Evolutionary conservation across 1,139 yeast species (phyloP), one percentile per base, ranked within the genome.

Genomic region (Saccharomyces hybrid): DNA sequence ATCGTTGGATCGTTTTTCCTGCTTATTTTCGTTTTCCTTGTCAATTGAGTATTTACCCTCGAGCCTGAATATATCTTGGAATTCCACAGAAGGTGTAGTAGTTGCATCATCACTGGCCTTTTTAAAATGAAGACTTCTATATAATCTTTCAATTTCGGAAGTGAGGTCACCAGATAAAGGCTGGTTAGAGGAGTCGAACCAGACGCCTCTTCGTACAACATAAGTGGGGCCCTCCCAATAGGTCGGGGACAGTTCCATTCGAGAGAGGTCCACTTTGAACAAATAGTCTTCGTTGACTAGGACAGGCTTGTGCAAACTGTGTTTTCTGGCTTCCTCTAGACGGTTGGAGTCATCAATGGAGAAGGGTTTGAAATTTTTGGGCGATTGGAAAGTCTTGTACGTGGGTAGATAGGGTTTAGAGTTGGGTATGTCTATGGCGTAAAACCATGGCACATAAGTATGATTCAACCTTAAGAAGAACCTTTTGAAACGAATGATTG

Each of bases 221-320:
- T 83, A 93, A 0, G 76, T 73, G 0, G 97, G 95, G 0, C 98
- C 98, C 2, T 82, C 84, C 98, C 98, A 91, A 68, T 84, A 91
- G 0, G 85, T 79, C 0, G 98, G 96, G 1, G 73, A 61, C 61
- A 91, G 69, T 53, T 77, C 78, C 67, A 82, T 77, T 7, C 72
- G 69, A 1, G 68, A 61, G 31, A 91, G 60, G 64, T 88, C 81
- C 2, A 90, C 97, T 62, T 83, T 81, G 63, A 86, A 88, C 47
- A 91, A 72, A 32, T 81, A 79, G 64, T 91, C 99, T 63, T 89
- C 97, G 64, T 86, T 86, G 2, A 91, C 97, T 1, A 80, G 79
- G 3, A 86, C 75, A 13, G 41, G 20, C 13, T 52, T 65, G 16
- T 51, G 20, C 34, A 42, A 34, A 48, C 44, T 7, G 47, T 34